Evolutionary conservation across 768 basidiomycete species (phyloP), one percentile per base, ranked within the genome.

Genomic region (Psilocybe cubensis): DNA sequence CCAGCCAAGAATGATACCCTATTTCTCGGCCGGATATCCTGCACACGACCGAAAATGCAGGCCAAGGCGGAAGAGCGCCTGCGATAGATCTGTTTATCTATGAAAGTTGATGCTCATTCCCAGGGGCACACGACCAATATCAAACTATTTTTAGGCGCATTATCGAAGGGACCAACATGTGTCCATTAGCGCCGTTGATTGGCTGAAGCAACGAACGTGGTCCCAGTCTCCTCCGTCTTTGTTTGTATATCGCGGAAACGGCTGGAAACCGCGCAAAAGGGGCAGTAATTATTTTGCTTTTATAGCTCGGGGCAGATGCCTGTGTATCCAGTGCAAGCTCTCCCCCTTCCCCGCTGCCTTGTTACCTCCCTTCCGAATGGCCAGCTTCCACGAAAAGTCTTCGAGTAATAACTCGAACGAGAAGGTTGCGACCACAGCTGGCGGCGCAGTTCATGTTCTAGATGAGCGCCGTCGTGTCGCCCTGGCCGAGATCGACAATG

Each of bases 401-500:
- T 75, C 76, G 21, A 67, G 69, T 44, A 67, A 70, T 21, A 71
- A 66, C 29, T 76, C 77, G 6, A 65, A 70, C 18, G 64, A 71
- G 53, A 65, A 69, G 47, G 61, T 64, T 49, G 54, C 41, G 12
- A 27, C 50, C 43, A 70, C 67, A 25, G 47, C 46, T 20, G 21
- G 12, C 29, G 59, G 77, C 65, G 61, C 76, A 60, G 69, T 64
- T 12, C 78, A 78, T 54, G 68, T 68, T 18, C 81, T 91, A 42
- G 87, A 89, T 67, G 85, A 89, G 69, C 83, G 86, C 48, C 85
- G 94, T 60, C 83, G 90, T 17, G 86, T 85, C 31, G 94, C 95
- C 28, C 81, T 97, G 40, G 82, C 87, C 11, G 92, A 96, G 70
- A 83, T 96, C 58, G 94, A 96, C 73, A 87, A 91, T 59, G 94